These are phyloP conservation scores for Hydrangea macrophylla DNA, from an alignment of 148 eudicot species.

Conservation along the genomic window DNA sequence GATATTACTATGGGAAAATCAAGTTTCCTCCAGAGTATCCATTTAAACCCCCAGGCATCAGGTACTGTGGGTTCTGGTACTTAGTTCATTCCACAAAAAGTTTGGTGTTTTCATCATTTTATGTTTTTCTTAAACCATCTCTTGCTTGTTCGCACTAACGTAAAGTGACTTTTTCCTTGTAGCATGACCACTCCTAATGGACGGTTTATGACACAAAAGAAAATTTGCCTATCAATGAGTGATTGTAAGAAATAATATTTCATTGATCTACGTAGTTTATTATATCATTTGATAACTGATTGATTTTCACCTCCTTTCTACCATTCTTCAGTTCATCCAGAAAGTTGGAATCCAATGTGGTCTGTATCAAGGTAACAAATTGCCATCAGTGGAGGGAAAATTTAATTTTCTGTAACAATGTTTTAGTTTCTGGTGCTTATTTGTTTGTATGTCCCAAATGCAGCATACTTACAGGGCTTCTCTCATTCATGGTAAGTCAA, in stretches of 20 bases:
- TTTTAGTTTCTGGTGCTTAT: conserved; percentile 21
- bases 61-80: conserved; percentile 28
- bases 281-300: too few species aligned
- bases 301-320: too few species aligned
- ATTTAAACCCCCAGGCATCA: conserved; percentile 86
- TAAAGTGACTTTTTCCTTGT: conserved; percentile 5
- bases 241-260: too few species aligned
- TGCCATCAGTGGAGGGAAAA: too few species aligned
- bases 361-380: too few species aligned
- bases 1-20: conserved; percentile 83
- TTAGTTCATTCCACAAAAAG: neutral
- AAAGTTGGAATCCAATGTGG: too few species aligned
- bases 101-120: neutral
- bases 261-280: too few species aligned
- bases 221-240: conserved; percentile 83
- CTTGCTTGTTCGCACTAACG: neutral
- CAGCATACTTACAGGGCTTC: conserved; percentile 77
- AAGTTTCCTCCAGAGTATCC: too few species aligned
- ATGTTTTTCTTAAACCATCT: neutral
- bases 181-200: conserved; percentile 94
- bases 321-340: too few species aligned
- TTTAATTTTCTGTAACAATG: too few species aligned
- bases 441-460: conserved; percentile 19
- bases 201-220: conserved; percentile 76
- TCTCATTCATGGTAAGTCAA: conserved; percentile 85